Evolutionary conservation across 192 early-diverging fungal genomes (phyloP), one percentile per base, ranked within the genome.

Genomic region (Dissophora globulifera): DNA sequence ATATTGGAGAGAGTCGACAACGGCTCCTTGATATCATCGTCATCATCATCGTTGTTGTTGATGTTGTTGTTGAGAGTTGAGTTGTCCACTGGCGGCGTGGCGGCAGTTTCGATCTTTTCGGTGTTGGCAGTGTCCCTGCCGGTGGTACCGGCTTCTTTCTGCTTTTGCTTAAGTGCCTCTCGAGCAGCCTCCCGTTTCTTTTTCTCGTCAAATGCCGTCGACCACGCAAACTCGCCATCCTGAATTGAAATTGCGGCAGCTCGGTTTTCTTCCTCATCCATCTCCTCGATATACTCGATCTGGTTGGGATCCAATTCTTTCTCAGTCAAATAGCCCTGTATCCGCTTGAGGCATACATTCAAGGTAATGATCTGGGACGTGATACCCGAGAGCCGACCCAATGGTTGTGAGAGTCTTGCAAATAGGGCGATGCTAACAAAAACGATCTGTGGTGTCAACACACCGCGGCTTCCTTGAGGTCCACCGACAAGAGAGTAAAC

Each of bases 1-100:
- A 89, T 75, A 50, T 69, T 42, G 10, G 19, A 59, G 23, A 87
- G 78, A 3, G 65, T 69, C 20, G 69, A 59, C 35, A 38, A 3
- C 4, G 16, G 20, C 35, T 38, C 35, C 35, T 38, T 38, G 35
- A n/a, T n/a, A n/a, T n/a, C n/a, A n/a, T 38, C 35, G 35, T 38
- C 35, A 38, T 13, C 35, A 38, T 38, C 35, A 13, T 20, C 13
- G 19, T 23, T 26, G 27, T 22, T 55, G 31, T 3, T n/a, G 29
- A 78, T 29, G 35, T 19, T 40, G 19, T 33, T 56, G 38, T 47
- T 2, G 57, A 22, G 20, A 42, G 23, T 38, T 38, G 6, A 13
- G 7, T 38, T 38, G 6, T 38, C 35, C 35, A 38, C 6, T 38
- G 13, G 7, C 13, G 7, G 35, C 13, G 35, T 38, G 35, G 35